phyloP scores from a whole-genome alignment of 2,329 filamentous ascomycete genomes.

The Claviceps cyperi region DNA sequence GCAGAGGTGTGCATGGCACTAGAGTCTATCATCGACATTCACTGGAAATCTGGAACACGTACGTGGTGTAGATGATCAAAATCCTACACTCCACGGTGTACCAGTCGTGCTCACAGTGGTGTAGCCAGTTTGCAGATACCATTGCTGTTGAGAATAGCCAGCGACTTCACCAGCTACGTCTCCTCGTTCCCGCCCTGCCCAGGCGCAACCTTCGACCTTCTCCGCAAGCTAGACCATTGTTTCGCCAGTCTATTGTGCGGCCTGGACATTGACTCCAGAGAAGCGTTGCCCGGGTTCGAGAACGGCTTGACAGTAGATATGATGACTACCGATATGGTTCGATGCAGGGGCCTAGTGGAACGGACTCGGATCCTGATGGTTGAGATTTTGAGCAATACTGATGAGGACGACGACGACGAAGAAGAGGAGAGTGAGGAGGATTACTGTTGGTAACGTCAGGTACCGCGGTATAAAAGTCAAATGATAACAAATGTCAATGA shows the following conservation, averaged over 20 bases:
- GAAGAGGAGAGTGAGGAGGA: slow-evolving; percentile 21
- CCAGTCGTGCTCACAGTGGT: not conserved
- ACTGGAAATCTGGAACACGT: slow-evolving; percentile 85
- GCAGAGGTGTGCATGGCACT: slow-evolving; percentile 60
- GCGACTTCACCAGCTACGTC: slow-evolving; percentile 58
- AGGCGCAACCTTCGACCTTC: slow-evolving; percentile 50
- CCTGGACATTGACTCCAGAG: slow-evolving; percentile 48
- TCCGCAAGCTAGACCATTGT: slow-evolving; percentile 70
- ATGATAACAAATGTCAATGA: too few relatives aligned
- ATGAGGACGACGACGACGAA: slow-evolving; percentile 22
- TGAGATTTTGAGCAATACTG: slow-evolving; percentile 42
- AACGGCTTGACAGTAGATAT: slow-evolving; percentile 47
- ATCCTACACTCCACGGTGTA: too few relatives aligned
- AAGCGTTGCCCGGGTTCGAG: slow-evolving; percentile 56
- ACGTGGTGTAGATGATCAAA: slow-evolving; percentile 21
- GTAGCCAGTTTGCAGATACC: slow-evolving; percentile 67
- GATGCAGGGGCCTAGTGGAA: slow-evolving; percentile 69
- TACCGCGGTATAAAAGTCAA: too few relatives aligned
- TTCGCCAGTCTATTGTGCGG: slow-evolving; percentile 64
- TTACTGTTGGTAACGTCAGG: too few relatives aligned
- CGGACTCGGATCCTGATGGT: slow-evolving; percentile 57
- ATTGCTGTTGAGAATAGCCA: slow-evolving; percentile 65
- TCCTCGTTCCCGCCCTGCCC: slow-evolving; percentile 50
- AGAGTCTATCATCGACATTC: slow-evolving; percentile 58
- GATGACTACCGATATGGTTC: slow-evolving; percentile 72